Conservation (phyloP, 352 stramenopile genomes). For the Globisporangium takayamanum region DNA sequence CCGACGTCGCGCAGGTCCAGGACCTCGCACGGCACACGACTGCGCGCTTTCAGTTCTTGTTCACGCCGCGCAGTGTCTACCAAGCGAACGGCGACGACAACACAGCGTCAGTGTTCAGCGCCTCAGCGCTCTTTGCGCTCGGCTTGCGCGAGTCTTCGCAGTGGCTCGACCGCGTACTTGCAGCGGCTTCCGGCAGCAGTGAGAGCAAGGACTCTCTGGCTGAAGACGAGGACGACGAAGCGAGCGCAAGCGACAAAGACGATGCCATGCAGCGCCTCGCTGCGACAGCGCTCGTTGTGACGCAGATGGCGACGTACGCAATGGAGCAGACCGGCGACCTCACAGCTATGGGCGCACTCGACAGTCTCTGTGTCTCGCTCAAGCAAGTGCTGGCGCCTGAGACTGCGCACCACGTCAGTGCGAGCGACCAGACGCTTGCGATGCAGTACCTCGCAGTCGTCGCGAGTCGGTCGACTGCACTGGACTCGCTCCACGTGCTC, state of each 20-base stretch:
- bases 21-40: not conserved
- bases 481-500: conserved; percentile 34
- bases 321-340: conserved; percentile 31
- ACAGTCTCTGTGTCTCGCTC: conserved; percentile 28
- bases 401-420: not conserved
- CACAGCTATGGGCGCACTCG: conserved; percentile 18
- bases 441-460: conserved; percentile 30
- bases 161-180: conserved; percentile 7
- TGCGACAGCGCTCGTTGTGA: conserved; percentile 26
- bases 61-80: conserved; percentile 9
- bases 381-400: conserved; percentile 15
- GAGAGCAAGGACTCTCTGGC: not conserved
- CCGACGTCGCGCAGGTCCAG: conserved; percentile 18
- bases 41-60: conserved; percentile 4
- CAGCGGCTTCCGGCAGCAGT: not conserved
- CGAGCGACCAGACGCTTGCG: conserved; percentile 33
- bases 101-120: conserved; percentile 19
- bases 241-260: conserved; percentile 6
- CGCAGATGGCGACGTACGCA: conserved; percentile 32
- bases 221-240: not conserved
- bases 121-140: conserved; percentile 17
- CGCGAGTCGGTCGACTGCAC: conserved; percentile 15
- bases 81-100: not conserved
- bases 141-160: conserved; percentile 1
- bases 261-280: conserved; percentile 21